Percentiles rank a stretch among this genome's conserved stretches.
These are phyloP conservation scores for Rhodotorula graminis DNA, from an alignment of 768 basidiomycete species.

Conservation along the genomic window DNA sequence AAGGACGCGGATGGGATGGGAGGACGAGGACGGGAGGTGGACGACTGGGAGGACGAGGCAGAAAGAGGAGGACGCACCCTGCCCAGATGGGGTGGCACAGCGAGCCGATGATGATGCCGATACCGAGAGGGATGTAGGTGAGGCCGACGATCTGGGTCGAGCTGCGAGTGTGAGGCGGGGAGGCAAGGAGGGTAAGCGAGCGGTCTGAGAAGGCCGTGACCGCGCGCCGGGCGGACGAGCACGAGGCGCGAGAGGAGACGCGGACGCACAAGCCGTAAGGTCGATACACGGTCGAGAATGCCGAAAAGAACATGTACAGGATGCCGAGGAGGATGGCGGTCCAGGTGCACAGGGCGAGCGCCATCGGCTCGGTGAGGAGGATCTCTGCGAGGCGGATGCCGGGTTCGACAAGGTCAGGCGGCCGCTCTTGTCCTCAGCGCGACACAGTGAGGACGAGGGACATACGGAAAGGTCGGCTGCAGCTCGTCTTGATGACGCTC, in stretches of 20 bases:
- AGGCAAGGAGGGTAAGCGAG: too few relatives aligned
- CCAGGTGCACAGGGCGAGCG: conserved; percentile 67
- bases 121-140: conserved; percentile 39
- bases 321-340: conserved; percentile 50
- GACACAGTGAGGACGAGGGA: background rate
- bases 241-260: background rate
- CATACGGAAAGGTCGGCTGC: conserved; percentile 69
- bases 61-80: conserved; percentile 15
- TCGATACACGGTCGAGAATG: conserved; percentile 45
- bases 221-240: too few relatives aligned
- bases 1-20: too few relatives aligned
- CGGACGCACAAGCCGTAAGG: conserved; percentile 46
- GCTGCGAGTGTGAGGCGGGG: background rate
- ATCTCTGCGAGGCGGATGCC: conserved; percentile 45
- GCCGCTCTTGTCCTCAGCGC: too few relatives aligned
- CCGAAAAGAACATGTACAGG: conserved; percentile 48
- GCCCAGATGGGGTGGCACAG: conserved; percentile 44
- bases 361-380: conserved; percentile 67
- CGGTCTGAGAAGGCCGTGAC: background rate
- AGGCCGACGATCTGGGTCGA: conserved; percentile 19
- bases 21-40: too few relatives aligned
- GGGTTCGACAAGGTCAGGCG: too few relatives aligned
- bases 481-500: conserved; percentile 57
- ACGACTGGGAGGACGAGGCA: background rate
- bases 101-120: conserved; percentile 45